Conservation (phyloP, 257 asterid species). For the Przewalskia tangutica region DNA sequence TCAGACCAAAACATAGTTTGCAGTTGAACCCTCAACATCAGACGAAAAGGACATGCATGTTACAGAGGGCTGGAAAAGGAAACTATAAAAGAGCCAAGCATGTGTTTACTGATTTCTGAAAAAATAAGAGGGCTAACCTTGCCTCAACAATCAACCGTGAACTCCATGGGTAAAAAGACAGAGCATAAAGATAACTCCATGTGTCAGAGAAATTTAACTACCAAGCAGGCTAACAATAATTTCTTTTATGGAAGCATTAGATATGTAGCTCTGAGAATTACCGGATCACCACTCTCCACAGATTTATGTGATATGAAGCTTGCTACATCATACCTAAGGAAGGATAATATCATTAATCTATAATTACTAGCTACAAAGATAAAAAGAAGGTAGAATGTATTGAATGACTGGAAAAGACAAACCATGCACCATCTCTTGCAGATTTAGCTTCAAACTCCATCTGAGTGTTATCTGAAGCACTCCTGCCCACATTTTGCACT, state of each 20-base stretch:
- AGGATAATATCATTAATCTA: neutral
- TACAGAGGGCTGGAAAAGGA: neutral
- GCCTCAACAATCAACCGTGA: neutral
- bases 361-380: neutral
- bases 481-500: conserved; percentile 47
- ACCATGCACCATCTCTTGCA: conserved; percentile 99
- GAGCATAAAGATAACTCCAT: neutral
- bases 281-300: conserved; percentile 70
- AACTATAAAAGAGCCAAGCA: neutral
- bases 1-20: neutral
- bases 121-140: neutral
- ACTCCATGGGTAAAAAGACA: neutral
- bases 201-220: neutral
- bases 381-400: neutral
- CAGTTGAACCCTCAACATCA: neutral
- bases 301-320: conserved; percentile 60
- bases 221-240: neutral
- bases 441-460: conserved; percentile 97
- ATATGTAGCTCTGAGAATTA: conserved; percentile 36
- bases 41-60: neutral
- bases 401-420: conserved; percentile 14
- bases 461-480: conserved; percentile 41
- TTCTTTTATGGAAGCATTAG: conserved; percentile 8
- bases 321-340: conserved; percentile 74
- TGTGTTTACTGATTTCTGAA: neutral